Conservation (phyloP, 2,329 filamentous ascomycete genomes). For the Colletotrichum orbiculare region DNA sequence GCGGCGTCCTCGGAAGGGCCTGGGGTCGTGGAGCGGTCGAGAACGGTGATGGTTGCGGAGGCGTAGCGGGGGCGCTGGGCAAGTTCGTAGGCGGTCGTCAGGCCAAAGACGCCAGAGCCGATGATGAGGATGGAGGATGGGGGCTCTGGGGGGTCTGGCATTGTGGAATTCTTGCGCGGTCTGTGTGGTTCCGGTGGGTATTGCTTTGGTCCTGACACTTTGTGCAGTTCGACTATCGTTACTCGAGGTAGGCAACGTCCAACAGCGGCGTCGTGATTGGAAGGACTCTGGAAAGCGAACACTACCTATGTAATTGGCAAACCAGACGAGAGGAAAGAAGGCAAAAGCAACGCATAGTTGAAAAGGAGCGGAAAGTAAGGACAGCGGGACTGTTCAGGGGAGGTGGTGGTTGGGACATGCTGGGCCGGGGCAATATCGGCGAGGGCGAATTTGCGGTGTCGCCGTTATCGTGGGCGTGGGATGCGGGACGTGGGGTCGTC, state of each 20-base stretch:
- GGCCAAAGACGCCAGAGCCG: constrained; percentile 74
- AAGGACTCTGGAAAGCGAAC: background rate
- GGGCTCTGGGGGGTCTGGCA: constrained; percentile 22
- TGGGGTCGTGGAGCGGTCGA: constrained; percentile 62
- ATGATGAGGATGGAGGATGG: constrained; percentile 72
- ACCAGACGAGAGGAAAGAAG: constrained; percentile 9
- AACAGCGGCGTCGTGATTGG: background rate
- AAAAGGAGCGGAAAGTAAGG: background rate
- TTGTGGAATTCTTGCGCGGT: constrained; percentile 6
- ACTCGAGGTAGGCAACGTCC: too few relatives aligned
- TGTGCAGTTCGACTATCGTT: too few relatives aligned
- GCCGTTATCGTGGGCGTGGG: constrained; percentile 4
- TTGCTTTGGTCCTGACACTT: background rate
- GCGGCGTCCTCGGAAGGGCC: constrained; percentile 67
- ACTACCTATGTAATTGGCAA: background rate
- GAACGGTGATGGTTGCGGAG: constrained; percentile 65
- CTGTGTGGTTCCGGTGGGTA: background rate
- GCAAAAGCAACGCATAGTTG: background rate
- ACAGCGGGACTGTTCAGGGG: background rate
- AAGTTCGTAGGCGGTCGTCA: constrained; percentile 74
- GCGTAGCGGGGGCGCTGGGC: constrained; percentile 68
- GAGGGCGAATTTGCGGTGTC: constrained; percentile 23
- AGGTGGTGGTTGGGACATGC: constrained; percentile 10
- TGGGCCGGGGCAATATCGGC: constrained; percentile 21
- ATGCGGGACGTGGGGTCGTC: constrained; percentile 1